Conservation (phyloP, 768 basidiomycete species). For the Pleurotus eryngii region DNA sequence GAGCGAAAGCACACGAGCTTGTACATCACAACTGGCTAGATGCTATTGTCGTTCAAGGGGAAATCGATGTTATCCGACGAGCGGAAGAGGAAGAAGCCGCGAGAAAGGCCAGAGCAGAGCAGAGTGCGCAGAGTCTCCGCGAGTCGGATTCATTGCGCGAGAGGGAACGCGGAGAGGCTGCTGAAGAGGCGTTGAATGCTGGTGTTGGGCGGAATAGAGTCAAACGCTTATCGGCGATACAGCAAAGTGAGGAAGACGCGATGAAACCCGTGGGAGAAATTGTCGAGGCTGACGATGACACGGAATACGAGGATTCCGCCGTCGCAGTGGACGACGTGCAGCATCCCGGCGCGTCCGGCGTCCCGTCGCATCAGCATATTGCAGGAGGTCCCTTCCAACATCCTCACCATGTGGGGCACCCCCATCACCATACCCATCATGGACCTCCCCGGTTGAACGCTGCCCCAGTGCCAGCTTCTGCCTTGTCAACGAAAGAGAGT, state of each 20-base stretch:
- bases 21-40: constrained; percentile 86
- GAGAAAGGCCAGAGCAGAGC: constrained; percentile 42
- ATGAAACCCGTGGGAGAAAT: constrained; percentile 77
- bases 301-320: neutral
- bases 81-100: constrained; percentile 52
- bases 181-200: neutral
- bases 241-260: constrained; percentile 42
- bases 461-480: constrained; percentile 21
- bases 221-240: constrained; percentile 34
- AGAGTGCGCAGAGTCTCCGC: constrained; percentile 37
- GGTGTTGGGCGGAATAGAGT: neutral
- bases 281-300: constrained; percentile 1
- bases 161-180: neutral
- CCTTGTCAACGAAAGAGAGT: neutral
- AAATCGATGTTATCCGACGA: constrained; percentile 75
- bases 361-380: neutral
- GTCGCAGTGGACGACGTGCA: neutral
- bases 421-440: constrained; percentile 16
- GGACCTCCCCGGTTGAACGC: constrained; percentile 27
- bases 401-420: neutral
- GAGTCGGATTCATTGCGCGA: constrained; percentile 10
- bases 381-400: constrained; percentile 6
- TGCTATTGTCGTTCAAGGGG: constrained; percentile 82
- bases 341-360: neutral
- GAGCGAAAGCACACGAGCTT: constrained; percentile 86